These are phyloP conservation scores for Penicillium bialowiezense DNA, from an alignment of 495 filamentous ascomycete species.

Conservation along the genomic window DNA sequence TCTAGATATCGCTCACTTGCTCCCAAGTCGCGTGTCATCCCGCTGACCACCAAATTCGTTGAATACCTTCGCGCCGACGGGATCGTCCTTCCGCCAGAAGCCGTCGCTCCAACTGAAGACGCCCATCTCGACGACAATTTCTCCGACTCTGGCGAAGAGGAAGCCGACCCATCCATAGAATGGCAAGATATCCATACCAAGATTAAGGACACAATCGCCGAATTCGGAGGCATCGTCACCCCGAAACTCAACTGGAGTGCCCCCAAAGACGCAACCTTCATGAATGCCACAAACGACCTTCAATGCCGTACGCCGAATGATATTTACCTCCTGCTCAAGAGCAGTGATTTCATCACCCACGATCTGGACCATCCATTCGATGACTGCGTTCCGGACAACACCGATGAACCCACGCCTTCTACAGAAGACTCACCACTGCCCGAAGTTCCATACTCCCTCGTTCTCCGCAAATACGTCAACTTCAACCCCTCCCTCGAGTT, in stretches of 20 bases:
- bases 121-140: constrained; percentile 36
- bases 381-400: constrained; percentile 55
- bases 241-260: constrained; percentile 98
- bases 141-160: constrained; percentile 43
- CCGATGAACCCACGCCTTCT: constrained; percentile 2
- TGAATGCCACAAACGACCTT: constrained; percentile 82
- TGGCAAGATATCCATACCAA: constrained; percentile 72
- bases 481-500: constrained; percentile 91
- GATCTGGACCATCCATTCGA: constrained; percentile 93
- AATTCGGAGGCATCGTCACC: constrained; percentile 75
- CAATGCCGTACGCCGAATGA: constrained; percentile 86
- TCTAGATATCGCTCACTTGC: constrained; percentile 73
- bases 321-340: constrained; percentile 89
- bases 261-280: constrained; percentile 97
- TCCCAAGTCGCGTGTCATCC: constrained; percentile 81
- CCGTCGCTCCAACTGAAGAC: constrained; percentile 30
- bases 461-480: constrained; percentile 82
- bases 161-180: constrained; percentile 53
- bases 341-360: constrained; percentile 88
- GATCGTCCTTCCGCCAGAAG: constrained; percentile 73
- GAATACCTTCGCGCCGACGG: constrained; percentile 89
- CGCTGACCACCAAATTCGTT: constrained; percentile 70
- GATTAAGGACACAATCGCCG: constrained; percentile 71
- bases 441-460: constrained; percentile 61
- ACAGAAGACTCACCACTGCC: constrained; percentile 15